Evolutionary conservation across 495 filamentous ascomycete genomes (phyloP), one percentile per base, ranked within the genome.

Genomic region (Physcia stellaris): DNA sequence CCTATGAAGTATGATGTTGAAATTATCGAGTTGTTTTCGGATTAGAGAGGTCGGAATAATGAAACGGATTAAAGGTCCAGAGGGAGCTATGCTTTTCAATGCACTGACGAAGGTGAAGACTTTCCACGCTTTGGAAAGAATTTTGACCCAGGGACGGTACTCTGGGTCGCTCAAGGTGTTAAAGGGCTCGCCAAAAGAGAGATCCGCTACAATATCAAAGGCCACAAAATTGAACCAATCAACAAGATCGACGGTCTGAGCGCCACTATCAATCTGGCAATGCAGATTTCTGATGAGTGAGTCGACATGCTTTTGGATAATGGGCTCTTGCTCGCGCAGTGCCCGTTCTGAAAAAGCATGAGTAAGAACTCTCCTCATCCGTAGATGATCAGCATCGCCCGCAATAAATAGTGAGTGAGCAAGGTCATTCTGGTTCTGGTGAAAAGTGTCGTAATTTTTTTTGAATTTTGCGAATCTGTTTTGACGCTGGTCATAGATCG

Each of bases 131-230:
- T 54, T 41, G 39, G 51, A 55, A 3, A 52, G 32, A 4, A 40
- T 38, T 1, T 48, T 28, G 6, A 72, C 54, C 67, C 63, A 74
- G 6, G 50, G 52, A 37, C 66, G 59, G 36, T 63, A 59, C 18
- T 57, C 54, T 0, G 56, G 57, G 12, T 63, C 47, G 12, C 65
- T 42, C 4, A 77, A 57, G 37, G 62, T 64, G 32, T 61, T 56
- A 33, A 75, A 65, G 0, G 68, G 53, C 37, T 75, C 67, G 0
- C 66, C 67, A 40, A 73, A 75, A 3, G 62, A 56, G 11, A 76
- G 54, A 39, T 75, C 68, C 0, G 66, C 68, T 33, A 76, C 67
- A 37, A 76, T 65, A 39, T 79, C 71, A 44, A 77, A 77, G 0
- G 71, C 70, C 4, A 57, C 57, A 11, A 57, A 70, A 40, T 72